Base-by-base conservation (phyloP, 495 filamentous ascomycete genomes). In the Pyronema domesticum region DNA sequence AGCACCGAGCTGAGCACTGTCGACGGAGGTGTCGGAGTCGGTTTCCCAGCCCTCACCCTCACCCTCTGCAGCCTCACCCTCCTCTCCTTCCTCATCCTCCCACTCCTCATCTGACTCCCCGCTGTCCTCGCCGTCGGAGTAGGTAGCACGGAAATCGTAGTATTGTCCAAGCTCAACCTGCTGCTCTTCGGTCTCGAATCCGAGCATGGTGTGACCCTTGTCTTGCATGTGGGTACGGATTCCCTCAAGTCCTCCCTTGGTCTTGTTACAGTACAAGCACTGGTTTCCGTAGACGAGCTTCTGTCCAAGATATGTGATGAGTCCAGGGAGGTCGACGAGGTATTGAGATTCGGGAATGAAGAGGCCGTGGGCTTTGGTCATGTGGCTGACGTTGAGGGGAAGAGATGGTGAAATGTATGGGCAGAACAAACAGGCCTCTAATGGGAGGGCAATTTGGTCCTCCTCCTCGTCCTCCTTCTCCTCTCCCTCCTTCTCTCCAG, bases 201-300 rank as follows among this genome's bases (percentile, higher is more conserved):
- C 88, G 57, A 99, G 89, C 77, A 85, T 94, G 72, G 88, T 95
- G 68, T 99, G 91, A 7, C 85, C 80, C 69, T 87, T 89, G 67
- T 99, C 91, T 36, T 82, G 81, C 91, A 99, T 99, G 67, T 99
- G 91, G 0, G 86, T 93, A 57, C 91, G 86, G 37, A 86, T 76
- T 11, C 84, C 87, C 53, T 77, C 75, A 1, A 80, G 71, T 19
- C 79, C 86, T 55, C 79, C 78, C 65, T 85, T 82, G 30, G 79
- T 65, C 60, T 85, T 85, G 60, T 82, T 80, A 66, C 91, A 99
- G 64, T 80, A 85, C 33, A 96, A 69, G 67, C 93, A 89, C 59
- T 87, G 77, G 62, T 85, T 82, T 55, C 80, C 76, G 30, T 86
- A 78, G 19, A 73, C 74, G 55, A 94, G 77, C 61, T 88, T 93